Evolutionary conservation across 768 basidiomycete species (phyloP), one percentile per base, ranked within the genome.

Genomic region (Leccinum ochraceum): DNA sequence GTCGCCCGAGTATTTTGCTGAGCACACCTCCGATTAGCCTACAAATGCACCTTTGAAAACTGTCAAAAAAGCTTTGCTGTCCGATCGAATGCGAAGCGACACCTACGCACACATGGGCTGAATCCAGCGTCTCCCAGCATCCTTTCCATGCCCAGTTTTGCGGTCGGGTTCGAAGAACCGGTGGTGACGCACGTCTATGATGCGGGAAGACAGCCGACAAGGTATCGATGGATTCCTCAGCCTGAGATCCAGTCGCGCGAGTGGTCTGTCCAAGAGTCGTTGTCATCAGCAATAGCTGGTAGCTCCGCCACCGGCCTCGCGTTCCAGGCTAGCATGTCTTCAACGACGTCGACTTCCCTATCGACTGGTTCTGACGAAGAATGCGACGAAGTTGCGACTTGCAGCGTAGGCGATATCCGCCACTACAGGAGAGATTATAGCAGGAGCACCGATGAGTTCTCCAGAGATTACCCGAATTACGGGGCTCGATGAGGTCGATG

Each of bases 11-110:
- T n/a, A 17, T 30, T 53, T 30, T 59, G 56, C 63, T 65, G 11
- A 71, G 32, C 14, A 10, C 14, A 13, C 20, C 49, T 59, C 44
- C 5, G 51, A 4, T 56, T 32, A 70, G 67, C 73, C 20, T 71
- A 63, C 36, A 73, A 73, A 39, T 93, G 90, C 67, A 80, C 75
- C 0, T 84, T 86, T 53, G 76, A 81, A 14, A 79, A 80, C 36
- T 93, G 91, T 69, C 73, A 76, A 32, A 87, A 88, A 68, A 81
- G 79, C 4, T 93, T 92, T 67, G 85, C 88, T 20, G 90, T 92
- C 17, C 84, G 88, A 13, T 92, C 90, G 8, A 93, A 93, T 66
- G 89, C 89, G 16, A 89, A 86, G 71, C 82, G 90, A 36, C 90
- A 93, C 67, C 79, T 90, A 39, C 86, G 88, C 50, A 91, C 88